phyloP scores from a whole-genome alignment of 2,329 filamentous ascomycete species.

The Cladosporium oxysporum region DNA sequence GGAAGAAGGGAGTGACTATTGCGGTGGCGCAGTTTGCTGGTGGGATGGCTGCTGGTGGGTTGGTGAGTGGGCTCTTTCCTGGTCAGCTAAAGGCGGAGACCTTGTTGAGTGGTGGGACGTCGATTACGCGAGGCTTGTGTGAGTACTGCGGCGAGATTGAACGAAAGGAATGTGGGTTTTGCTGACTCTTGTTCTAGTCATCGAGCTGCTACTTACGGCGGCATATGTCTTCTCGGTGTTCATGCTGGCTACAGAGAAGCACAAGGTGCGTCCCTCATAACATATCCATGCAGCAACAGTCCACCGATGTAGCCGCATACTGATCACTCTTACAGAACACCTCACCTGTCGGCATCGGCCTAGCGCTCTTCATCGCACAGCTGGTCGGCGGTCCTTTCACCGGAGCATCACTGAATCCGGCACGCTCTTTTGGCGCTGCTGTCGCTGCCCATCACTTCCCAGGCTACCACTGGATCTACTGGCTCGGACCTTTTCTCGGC shows the following conservation, averaged over 20 bases:
- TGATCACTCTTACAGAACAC: slow-evolving; percentile 56
- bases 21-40: slow-evolving; percentile 35
- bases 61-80: slow-evolving; percentile 35
- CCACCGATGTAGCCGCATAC: not conserved
- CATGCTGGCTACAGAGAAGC: slow-evolving; percentile 41
- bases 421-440: slow-evolving; percentile 35
- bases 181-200: slow-evolving; percentile 43
- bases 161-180: not conserved
- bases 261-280: slow-evolving; percentile 35
- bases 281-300: not conserved
- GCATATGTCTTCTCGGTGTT: slow-evolving; percentile 37
- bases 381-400: slow-evolving; percentile 37
- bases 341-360: slow-evolving; percentile 30
- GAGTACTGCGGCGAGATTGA: not conserved
- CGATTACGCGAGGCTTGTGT: slow-evolving; percentile 56
- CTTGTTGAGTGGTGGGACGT: slow-evolving; percentile 42
- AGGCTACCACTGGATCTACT: slow-evolving; percentile 27
- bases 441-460: slow-evolving; percentile 23
- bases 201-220: slow-evolving; percentile 44
- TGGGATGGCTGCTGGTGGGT: slow-evolving; percentile 35
- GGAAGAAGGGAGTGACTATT: slow-evolving; percentile 31
- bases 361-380: slow-evolving; percentile 44
- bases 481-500: slow-evolving; percentile 24
- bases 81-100: slow-evolving; percentile 40
- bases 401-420: slow-evolving; percentile 38